Conservation (phyloP, 192 early-diverging fungal genomes). For the Phlyctochytrium arcticum region DNA sequence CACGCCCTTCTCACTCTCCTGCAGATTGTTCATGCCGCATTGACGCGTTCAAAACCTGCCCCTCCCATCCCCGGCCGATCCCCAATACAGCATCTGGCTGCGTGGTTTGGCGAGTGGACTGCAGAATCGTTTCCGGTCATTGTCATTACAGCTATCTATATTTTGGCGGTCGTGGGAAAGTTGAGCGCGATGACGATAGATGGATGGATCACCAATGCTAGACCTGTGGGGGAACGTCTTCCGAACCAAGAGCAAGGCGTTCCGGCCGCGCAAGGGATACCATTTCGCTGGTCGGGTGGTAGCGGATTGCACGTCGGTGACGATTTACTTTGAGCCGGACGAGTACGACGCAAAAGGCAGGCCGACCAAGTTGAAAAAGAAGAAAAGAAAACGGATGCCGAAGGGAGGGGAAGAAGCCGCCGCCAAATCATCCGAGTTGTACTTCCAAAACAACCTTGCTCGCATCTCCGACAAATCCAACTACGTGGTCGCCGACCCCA, state of each 20-base stretch:
- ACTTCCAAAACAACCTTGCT: slow-evolving; percentile 7
- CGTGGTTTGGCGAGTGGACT: slow-evolving; percentile 1
- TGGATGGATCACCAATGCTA: no score
- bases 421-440: no score
- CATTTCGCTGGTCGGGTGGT: background rate
- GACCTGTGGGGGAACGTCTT: no score
- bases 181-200: slow-evolving; percentile 4
- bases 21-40: background rate
- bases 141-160: slow-evolving; percentile 8
- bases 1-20: slow-evolving; percentile 9
- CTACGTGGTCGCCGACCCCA: slow-evolving; percentile 12
- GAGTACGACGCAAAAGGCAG: background rate
- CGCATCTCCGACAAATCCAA: background rate
- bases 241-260: background rate
- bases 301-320: background rate
- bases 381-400: background rate
- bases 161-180: slow-evolving; percentile 6
- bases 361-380: no score
- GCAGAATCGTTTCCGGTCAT: slow-evolving; percentile 11
- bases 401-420: no score
- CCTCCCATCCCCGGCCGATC: background rate
- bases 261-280: background rate
- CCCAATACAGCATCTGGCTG: background rate
- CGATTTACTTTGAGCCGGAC: background rate
- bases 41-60: background rate